phyloP scores from a whole-genome alignment of 2,329 filamentous ascomycete genomes.

The Dothistroma pini region DNA sequence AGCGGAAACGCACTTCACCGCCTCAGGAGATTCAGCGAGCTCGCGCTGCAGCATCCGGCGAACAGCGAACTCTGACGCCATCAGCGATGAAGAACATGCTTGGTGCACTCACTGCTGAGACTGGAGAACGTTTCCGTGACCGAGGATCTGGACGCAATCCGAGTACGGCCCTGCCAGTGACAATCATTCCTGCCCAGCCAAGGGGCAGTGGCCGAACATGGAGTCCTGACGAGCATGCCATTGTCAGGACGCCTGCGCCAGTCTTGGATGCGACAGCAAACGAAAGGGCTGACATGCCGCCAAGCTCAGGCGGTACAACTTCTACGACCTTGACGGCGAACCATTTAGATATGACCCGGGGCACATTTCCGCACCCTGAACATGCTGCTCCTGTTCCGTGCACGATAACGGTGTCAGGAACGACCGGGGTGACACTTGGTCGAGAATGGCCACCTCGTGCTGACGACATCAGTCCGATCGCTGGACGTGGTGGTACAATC shows the following conservation, averaged over 20 bases:
- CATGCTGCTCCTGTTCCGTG: not conserved
- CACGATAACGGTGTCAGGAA: not conserved
- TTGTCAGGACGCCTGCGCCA: constrained; percentile 10
- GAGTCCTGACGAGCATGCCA: constrained; percentile 40
- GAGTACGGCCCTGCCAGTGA: constrained; percentile 51
- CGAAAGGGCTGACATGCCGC: not conserved
- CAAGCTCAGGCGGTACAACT: constrained; percentile 14
- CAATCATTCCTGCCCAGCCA: constrained; percentile 58
- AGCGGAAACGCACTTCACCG: constrained; percentile 54
- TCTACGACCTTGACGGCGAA: constrained; percentile 18
- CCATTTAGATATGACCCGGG: constrained; percentile 3
- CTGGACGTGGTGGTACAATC: constrained; percentile 19
- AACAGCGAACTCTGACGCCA: constrained; percentile 32
- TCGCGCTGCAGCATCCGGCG: constrained; percentile 19
- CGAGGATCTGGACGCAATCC: constrained; percentile 35
- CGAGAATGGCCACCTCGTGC: constrained; percentile 26
- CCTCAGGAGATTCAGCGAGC: constrained; percentile 59
- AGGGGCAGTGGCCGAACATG: constrained; percentile 51
- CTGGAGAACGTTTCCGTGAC: constrained; percentile 42
- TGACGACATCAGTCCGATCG: constrained; percentile 30
- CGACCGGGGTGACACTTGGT: constrained; percentile 4
- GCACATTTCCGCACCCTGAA: not conserved
- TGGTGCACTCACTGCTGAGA: constrained; percentile 48
- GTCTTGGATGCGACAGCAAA: constrained; percentile 4
- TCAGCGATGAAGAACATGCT: constrained; percentile 45